phyloP scores from a whole-genome alignment of 768 basidiomycete species.

The Candolleomyces eurysporus region DNA sequence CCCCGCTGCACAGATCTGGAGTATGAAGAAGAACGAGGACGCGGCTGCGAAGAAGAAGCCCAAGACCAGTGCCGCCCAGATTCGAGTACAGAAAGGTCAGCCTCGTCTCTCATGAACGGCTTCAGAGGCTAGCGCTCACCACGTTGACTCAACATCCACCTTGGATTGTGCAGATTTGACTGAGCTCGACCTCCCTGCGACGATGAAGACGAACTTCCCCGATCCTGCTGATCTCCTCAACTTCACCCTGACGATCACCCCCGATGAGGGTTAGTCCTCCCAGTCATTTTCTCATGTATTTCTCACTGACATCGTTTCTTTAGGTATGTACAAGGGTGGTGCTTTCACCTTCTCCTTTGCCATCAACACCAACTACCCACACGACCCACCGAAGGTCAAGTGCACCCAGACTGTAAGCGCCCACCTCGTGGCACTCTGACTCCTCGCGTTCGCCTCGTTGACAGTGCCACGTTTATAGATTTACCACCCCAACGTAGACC shows the following conservation, averaged over 20 bases:
- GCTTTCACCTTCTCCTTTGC: slow-evolving; percentile 90
- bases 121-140: background rate
- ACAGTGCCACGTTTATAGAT: slow-evolving; percentile 53
- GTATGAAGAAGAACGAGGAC: slow-evolving; percentile 99
- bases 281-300: background rate
- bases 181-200: slow-evolving; percentile 91
- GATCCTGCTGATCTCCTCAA: slow-evolving; percentile 94
- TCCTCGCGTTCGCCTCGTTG: slow-evolving; percentile 1
- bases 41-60: slow-evolving; percentile 97
- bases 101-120: background rate
- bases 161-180: slow-evolving; percentile 69
- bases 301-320: background rate
- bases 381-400: slow-evolving; percentile 99
- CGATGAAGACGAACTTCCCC: slow-evolving; percentile 94
- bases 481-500: slow-evolving; percentile 98
- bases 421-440: background rate
- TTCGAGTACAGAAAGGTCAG: slow-evolving; percentile 98
- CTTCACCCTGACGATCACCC: slow-evolving; percentile 92
- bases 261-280: slow-evolving; percentile 80
- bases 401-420: slow-evolving; percentile 83
- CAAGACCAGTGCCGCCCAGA: slow-evolving; percentile 96
- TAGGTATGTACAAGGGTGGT: slow-evolving; percentile 99
- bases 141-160: background rate
- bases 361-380: slow-evolving; percentile 98
- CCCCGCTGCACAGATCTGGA: slow-evolving; percentile 76